Evolutionary conservation across 495 filamentous ascomycete genomes (phyloP).

Genomic region (Collariella sp.): DNA sequence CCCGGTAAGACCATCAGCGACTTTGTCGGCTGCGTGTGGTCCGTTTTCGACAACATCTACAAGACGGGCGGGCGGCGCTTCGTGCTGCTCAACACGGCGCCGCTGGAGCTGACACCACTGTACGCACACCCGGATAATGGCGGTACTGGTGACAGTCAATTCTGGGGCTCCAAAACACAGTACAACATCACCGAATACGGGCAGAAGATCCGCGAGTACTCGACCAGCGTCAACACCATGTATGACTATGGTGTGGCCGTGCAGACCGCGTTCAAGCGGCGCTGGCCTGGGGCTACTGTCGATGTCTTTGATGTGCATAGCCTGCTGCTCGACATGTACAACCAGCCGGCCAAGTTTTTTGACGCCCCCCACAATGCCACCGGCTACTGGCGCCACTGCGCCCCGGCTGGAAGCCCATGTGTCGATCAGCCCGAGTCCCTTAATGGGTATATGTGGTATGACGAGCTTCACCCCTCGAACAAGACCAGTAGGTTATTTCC

Average conservation of each 20-base stretch:
- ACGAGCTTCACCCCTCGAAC: slow-evolving; percentile 61
- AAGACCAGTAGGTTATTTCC: slow-evolving; percentile 42
- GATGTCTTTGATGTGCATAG: slow-evolving; percentile 56
- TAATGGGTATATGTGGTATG: slow-evolving; percentile 44
- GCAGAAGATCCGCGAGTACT: slow-evolving; percentile 54
- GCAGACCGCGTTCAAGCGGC: slow-evolving; percentile 40
- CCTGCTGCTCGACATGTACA: slow-evolving; percentile 55
- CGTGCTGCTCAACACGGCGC: slow-evolving; percentile 56
- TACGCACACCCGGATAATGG: slow-evolving; percentile 46
- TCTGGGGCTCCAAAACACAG: slow-evolving; percentile 49
- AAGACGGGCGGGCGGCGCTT: slow-evolving; percentile 57
- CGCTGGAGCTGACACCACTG: slow-evolving; percentile 52
- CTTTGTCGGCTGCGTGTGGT: slow-evolving; percentile 58
- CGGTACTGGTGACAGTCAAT: slow-evolving; percentile 44
- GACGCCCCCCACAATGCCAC: slow-evolving; percentile 56
- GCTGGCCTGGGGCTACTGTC: slow-evolving; percentile 53
- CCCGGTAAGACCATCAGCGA: slow-evolving; percentile 49
- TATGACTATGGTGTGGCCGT: slow-evolving; percentile 53
- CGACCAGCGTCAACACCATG: slow-evolving; percentile 51
- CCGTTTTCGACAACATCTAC: slow-evolving; percentile 51
- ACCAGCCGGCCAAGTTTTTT: slow-evolving; percentile 49
- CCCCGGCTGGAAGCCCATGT: slow-evolving; percentile 22
- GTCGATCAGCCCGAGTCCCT: slow-evolving; percentile 28
- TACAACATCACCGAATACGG: slow-evolving; percentile 39
- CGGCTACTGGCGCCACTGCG: slow-evolving; percentile 48